These are phyloP conservation scores for Podaxis sp. DNA, from an alignment of 768 basidiomycete genomes.

Conservation along the genomic window DNA sequence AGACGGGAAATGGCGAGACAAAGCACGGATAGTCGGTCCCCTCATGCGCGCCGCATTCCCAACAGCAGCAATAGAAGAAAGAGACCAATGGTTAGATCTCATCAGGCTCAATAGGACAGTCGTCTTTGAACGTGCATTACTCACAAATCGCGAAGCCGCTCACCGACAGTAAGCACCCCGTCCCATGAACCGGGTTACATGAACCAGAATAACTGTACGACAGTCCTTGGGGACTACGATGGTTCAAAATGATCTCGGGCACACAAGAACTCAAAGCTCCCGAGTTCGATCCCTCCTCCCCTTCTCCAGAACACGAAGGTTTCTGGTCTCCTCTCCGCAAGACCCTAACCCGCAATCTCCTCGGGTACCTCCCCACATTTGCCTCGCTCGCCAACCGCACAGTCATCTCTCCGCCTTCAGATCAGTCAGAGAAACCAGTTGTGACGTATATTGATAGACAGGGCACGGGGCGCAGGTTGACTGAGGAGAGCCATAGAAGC, in stretches of 20 bases:
- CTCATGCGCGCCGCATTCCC: slow-evolving; percentile 67
- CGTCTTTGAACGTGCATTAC: slow-evolving; percentile 56
- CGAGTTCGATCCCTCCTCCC: not conserved
- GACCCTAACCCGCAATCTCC: slow-evolving; percentile 23
- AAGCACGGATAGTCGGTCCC: slow-evolving; percentile 54
- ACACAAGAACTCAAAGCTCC: slow-evolving; percentile 26
- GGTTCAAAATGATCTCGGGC: slow-evolving; percentile 33
- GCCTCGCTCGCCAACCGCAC: slow-evolving; percentile 10
- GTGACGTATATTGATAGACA: slow-evolving; percentile 65
- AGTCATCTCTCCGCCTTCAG: slow-evolving; percentile 11
- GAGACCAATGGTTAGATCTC: slow-evolving; percentile 62
- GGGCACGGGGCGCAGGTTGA: slow-evolving; percentile 17
- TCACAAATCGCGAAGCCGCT: slow-evolving; percentile 61
- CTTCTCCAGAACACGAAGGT: slow-evolving; percentile 4
- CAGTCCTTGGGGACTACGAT: slow-evolving; percentile 23
- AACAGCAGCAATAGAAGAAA: slow-evolving; percentile 47
- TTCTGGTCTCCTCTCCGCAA: slow-evolving; percentile 35
- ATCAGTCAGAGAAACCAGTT: slow-evolving; percentile 18
- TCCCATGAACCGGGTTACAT: not conserved
- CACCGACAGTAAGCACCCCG: slow-evolving; percentile 35
- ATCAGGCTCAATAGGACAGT: slow-evolving; percentile 39
- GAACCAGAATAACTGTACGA: not conserved
- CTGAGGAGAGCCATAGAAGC: slow-evolving; percentile 17
- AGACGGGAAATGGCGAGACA: slow-evolving; percentile 52
- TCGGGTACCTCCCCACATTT: slow-evolving; percentile 26